A percentile compares a stretch with the other conserved stretches of the same genome.
Conservation (phyloP, 495 filamentous ascomycete species). For the Lentithecium fluviatile region DNA sequence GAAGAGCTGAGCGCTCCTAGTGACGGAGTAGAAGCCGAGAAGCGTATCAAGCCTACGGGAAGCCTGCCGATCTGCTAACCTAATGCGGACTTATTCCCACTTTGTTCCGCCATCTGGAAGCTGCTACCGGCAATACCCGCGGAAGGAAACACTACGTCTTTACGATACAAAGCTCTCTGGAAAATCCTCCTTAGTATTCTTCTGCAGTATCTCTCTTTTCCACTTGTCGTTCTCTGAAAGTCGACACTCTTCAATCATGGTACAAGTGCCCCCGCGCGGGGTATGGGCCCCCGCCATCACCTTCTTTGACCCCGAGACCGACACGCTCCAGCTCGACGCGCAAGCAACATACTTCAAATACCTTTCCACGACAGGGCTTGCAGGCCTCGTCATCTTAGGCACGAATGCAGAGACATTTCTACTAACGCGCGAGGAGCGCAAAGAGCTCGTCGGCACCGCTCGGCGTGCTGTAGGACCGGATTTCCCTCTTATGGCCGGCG, state of each 20-base stretch:
- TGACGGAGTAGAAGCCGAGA: too few species aligned
- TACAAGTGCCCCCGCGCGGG: constrained; percentile 10
- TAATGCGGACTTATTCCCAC: too few species aligned
- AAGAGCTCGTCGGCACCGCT: constrained; percentile 51
- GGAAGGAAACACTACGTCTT: too few species aligned
- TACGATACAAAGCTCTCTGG: too few species aligned
- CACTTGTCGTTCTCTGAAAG: too few species aligned
- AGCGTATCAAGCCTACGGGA: neutral
- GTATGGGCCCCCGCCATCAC: constrained; percentile 39
- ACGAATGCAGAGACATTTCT: constrained; percentile 68
- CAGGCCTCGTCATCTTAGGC: constrained; percentile 63
- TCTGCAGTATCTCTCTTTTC: too few species aligned
- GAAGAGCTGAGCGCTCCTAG: too few species aligned
- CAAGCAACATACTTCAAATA: constrained; percentile 60
- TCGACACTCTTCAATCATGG: too few species aligned
- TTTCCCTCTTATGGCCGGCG: constrained; percentile 67
- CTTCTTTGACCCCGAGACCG: constrained; percentile 48
- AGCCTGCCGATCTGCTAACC: too few species aligned
- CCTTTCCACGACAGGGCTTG: constrained; percentile 61
- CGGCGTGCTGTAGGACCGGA: constrained; percentile 54
- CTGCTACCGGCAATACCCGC: too few species aligned
- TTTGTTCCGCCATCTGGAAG: too few species aligned
- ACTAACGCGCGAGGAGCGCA: constrained; percentile 57
- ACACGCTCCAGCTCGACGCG: constrained; percentile 52
- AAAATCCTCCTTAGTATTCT: too few species aligned